A percentile compares a stretch with the other conserved stretches of the same genome.
These are phyloP conservation scores for Boletus pseudo-olivaceus DNA, from an alignment of 768 basidiomycete genomes.

Conservation along the genomic window DNA sequence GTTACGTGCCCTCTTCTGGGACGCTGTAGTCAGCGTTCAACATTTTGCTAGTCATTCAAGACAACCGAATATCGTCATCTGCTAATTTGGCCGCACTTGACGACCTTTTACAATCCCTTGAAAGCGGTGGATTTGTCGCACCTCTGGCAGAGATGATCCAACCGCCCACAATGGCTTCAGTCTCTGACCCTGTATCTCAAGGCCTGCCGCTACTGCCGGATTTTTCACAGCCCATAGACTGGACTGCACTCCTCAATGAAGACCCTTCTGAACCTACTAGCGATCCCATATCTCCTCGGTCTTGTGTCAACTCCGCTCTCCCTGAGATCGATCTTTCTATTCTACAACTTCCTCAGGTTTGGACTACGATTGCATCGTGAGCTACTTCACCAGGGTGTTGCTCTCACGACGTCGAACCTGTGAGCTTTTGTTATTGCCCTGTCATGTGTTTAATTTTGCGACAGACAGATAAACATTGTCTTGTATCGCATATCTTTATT, in stretches of 20 bases:
- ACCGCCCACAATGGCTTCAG: neutral
- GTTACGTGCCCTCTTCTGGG: neutral
- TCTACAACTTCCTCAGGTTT: constrained; percentile 2
- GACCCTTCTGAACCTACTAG: neutral
- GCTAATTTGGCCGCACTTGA: neutral
- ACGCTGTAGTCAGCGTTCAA: neutral
- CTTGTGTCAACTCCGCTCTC: neutral
- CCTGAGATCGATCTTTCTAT: constrained; percentile 7
- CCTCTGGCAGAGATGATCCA: neutral
- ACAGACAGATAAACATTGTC: neutral
- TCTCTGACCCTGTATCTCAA: neutral
- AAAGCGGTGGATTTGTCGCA: neutral
- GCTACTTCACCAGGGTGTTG: neutral
- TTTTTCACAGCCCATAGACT: constrained; percentile 8
- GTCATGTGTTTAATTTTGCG: neutral
- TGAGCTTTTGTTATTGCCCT: neutral
- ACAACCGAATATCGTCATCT: neutral
- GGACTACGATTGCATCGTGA: neutral
- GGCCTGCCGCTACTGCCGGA: neutral
- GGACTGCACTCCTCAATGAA: constrained; percentile 7
- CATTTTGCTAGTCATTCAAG: neutral
- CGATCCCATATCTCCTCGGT: neutral
- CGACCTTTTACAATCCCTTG: constrained; percentile 4
- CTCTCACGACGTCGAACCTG: neutral
- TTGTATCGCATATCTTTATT: neutral